Base-by-base conservation (phyloP, 208 protist species). In the Angomonas ambiguus region DNA sequence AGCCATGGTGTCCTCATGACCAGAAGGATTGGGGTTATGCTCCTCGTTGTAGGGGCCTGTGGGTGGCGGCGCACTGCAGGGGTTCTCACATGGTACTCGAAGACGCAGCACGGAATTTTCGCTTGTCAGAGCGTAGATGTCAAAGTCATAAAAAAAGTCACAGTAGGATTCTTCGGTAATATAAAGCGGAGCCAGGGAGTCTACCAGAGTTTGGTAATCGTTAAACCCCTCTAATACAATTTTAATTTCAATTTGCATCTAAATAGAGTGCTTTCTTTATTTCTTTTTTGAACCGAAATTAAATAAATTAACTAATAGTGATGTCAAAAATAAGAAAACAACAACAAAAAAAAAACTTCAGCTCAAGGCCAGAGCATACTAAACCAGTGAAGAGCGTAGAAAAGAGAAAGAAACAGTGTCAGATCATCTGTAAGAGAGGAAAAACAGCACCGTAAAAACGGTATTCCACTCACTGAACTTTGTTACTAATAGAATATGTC, bases 101-200 rank as follows among this genome's bases (percentile, higher is more conserved):
- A 94, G 66, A 25, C 88, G 82, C 41, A 91, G 76, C 13, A 88
- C 71, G 11, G 71, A 74, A 41, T 64, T 69, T 10, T 64, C 45
- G 42, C 75, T 65, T 53, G 69, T 68, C 3, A 94, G 57, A 0
- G 71, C 63, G 10, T 56, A 38, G 28, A 66, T 75, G 11, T 67
- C 57, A 41, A 83, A 90, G 63, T 94, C 88, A 63, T 91, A 94
- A 61, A 91, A 94, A 42, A 78, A 81, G 65, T 91, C 85, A 32
- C 57, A 76, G 62, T 91, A 85, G 49, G 60, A 76, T 55, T 87
- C 72, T 35, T 87, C 80, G 30, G 62, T 55, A 18, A 85, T 1
- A 41, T 72, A 76, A 24, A 63, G 63, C 2, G 63, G 61, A 1
- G 63, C 60, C 1, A 88, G 69, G 2, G 66, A 63, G 11, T 72